Base-by-base conservation (phyloP, 2,329 filamentous ascomycete species). In the Claviceps citrina region DNA sequence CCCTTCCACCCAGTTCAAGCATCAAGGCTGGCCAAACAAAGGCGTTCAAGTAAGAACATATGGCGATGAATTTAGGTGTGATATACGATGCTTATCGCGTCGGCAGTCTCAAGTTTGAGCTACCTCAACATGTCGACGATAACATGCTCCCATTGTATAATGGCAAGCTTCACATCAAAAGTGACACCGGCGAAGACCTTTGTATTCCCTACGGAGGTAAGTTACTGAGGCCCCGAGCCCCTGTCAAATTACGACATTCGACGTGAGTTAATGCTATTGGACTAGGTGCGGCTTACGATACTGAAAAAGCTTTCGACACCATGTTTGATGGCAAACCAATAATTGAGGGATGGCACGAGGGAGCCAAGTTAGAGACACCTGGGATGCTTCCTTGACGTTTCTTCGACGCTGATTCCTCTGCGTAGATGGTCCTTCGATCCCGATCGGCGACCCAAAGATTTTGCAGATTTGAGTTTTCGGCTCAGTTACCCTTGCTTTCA, bases 131-230 rank as follows among this genome's bases (percentile, higher is more conserved):
- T 13, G 44, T 58, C 15, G 43, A 54, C 19, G 58, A 60, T 15
- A 52, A 59, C 19, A 50, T 52, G 31, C 47, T 68, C 32, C 64
- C 64, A 0, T 45, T 67, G 4, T 67, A 68, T 43, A 58, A 62
- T 30, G 65, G 65, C 16, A 66, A 66, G 45, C 51, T 68, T 18
- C 54, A 59, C 41, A 47, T 68, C 16, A 52, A 51, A 4, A 59
- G 59, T n/a, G 54, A 55, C 32, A 60, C 62, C 27, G 58, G 57
- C 7, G 65, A 67, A 40, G 46, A 54, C 10, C 50, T 67, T 2
- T 58, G 58, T 7, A 55, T 68, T 16, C 63, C 64, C 1, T 68
- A 68, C 36, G 58, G 56, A 51, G 58, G 58, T 54, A 44, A 34
- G 49, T 43, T 22, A 15, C 16, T 7, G 9, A 12, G 10, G 9